Evolutionary conservation across 768 basidiomycete species (phyloP), one percentile per base, ranked within the genome.

Genomic region (Lentinula sp.): DNA sequence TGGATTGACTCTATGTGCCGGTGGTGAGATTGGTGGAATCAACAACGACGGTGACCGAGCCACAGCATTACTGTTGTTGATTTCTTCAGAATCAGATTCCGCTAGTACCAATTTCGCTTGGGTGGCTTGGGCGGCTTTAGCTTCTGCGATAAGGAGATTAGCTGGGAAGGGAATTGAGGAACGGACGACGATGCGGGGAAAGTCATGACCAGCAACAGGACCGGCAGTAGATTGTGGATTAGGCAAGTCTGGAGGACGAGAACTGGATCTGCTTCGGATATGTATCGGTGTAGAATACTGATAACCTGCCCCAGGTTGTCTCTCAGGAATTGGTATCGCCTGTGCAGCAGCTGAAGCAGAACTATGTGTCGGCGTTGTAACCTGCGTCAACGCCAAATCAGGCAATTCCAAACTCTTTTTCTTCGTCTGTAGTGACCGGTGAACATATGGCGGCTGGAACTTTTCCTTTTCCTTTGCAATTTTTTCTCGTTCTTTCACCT

Each of bases 401-500:
- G 58, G 58, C 18, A 59, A 48, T n/a, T 59, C 58, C 7, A 59
- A 28, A 33, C 37, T 49, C 36, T 59, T 59, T 23, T 59, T 59
- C 36, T 59, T 59, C 16, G 32, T 35, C 41, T 48, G 43, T 12
- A 59, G 8, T 7, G 58, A 59, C 5, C 32, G 58, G 20, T 59
- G 58, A 50, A 48, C 43, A 15, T 36, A 32, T 32, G 12, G 55
- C 28, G 28, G 28, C 28, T 28, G 28, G 28, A 28, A 28, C 28
- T 28, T 2, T 28, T 28, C 28, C 28, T 28, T 28, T 28, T 28
- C 28, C 28, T n/a, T 28, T 42, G 37, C 52, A 1, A 8, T 10
- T 37, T 37, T 53, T 16, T 35, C 52, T 33, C 9, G 35, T 18
- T 37, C 51, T 53, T 18, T 33, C 10, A 8, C n/a, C 20, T 45